Evolutionary conservation across 2,329 filamentous ascomycete genomes (phyloP), one percentile per base, ranked within the genome.

Genomic region (Hymenoscyphus repandus): DNA sequence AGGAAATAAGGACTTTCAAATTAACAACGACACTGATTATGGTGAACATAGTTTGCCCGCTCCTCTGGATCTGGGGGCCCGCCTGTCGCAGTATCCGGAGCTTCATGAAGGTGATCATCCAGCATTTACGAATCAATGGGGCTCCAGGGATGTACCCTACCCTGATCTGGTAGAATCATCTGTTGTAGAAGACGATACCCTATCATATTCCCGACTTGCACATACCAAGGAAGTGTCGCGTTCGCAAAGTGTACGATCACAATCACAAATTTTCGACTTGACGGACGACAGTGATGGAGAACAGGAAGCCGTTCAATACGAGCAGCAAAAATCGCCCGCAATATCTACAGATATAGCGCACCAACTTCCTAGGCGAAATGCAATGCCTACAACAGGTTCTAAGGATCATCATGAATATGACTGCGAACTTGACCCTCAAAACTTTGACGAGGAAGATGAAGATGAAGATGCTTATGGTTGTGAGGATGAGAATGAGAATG

Each of bases 251-350:
- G 46, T 13, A 31, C 43, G 33, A 20, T 45, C 32, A 27, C 56
- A 56, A 38, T 63, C 63, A 22, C 47, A 49, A 37, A 45, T 54
- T 38, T 53, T 64, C 18, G 58, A 63, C 47, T 51, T 64, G 22
- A 62, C 56, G 4, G 63, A 64, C 42, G 56, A 53, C 40, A 54
- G 51, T 44, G 50, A 56, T 10, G 57, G 57, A 15, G 50, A 57
- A 22, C 40, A 42, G 15, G 33, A 41, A 15, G 32, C 22, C 9
- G 36, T 32, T 10, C 12, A 27, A 17, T 30, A 13, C 43, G 45
- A 27, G 7, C 22, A 27, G 22, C 22, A 27, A 27, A 7, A 27
- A 27, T 7, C 22, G 7, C 7, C 22, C 7, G 7, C 22, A 27
- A 4, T 27, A 7, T 27, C 22, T 27, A 27, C 22, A 4, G 22